Conservation (phyloP, 768 basidiomycete species). For the Psilocybe sp. region DNA sequence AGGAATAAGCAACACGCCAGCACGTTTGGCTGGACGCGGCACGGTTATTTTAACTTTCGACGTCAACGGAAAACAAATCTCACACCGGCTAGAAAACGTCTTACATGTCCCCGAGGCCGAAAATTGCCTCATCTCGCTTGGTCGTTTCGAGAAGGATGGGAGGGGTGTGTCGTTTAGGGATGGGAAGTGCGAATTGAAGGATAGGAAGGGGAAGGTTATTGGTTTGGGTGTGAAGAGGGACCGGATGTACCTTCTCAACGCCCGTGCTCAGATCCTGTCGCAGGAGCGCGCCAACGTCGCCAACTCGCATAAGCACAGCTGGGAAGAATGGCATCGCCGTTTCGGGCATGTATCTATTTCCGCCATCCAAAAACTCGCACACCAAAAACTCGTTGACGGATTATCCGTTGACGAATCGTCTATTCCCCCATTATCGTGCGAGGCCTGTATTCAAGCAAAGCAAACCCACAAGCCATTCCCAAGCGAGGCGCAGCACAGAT, state of each 20-base stretch:
- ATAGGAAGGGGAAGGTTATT: slow-evolving; percentile 9
- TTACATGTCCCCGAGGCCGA: slow-evolving; percentile 18
- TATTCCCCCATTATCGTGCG: too few species aligned
- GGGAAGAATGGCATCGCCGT: slow-evolving; percentile 26
- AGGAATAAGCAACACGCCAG: slow-evolving; percentile 11
- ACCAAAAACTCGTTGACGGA: slow-evolving; percentile 16
- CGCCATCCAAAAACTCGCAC: slow-evolving; percentile 15
- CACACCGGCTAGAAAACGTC: slow-evolving; percentile 16
- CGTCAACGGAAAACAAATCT: slow-evolving; percentile 12
- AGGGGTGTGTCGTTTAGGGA: slow-evolving; percentile 12
- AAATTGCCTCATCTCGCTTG: slow-evolving; percentile 20
- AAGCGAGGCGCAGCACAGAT: background rate
- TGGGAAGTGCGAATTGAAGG: slow-evolving; percentile 13
- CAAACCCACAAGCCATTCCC: background rate
- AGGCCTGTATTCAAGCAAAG: too few species aligned
- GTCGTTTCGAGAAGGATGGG: slow-evolving; percentile 16
- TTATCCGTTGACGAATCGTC: background rate
- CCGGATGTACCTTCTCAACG: slow-evolving; percentile 16
- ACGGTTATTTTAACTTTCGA: slow-evolving; percentile 16
- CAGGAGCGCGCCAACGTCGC: slow-evolving; percentile 11
- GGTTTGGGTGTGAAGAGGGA: slow-evolving; percentile 4
- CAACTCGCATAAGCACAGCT: slow-evolving; percentile 11
- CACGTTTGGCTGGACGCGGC: slow-evolving; percentile 10
- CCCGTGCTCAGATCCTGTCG: slow-evolving; percentile 1
- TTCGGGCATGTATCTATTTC: slow-evolving; percentile 23